A percentile compares a stretch with the other conserved stretches of the same genome.
These are phyloP conservation scores for Yamadazyma pseudoaaseri DNA, from an alignment of 1,139 yeast species.

Conservation along the genomic window DNA sequence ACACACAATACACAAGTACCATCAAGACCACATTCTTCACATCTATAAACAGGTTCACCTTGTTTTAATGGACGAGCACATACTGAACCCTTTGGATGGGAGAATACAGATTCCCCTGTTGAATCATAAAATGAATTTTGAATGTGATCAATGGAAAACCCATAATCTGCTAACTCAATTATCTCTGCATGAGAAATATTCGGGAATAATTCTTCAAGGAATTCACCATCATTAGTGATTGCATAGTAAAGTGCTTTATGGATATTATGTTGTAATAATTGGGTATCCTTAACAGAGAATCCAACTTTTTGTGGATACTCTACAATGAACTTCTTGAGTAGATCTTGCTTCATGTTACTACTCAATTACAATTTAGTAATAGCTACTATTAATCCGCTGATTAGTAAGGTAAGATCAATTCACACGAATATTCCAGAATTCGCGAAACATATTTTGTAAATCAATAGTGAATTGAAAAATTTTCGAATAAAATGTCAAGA, in stretches of 20 bases:
- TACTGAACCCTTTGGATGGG: slow-evolving; percentile 38
- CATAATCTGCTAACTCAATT: slow-evolving; percentile 14
- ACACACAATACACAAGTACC: slow-evolving; percentile 73
- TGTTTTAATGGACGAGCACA: slow-evolving; percentile 61
- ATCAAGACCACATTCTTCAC: slow-evolving; percentile 67
- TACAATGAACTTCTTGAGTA: slow-evolving; percentile 27
- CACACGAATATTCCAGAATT: slow-evolving; percentile 5
- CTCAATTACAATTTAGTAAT: not conserved
- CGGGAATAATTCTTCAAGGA: slow-evolving; percentile 27
- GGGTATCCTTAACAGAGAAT: slow-evolving; percentile 11
- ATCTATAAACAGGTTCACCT: slow-evolving; percentile 67
- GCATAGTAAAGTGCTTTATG: slow-evolving; percentile 31
- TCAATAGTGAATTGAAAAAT: slow-evolving; percentile 5
- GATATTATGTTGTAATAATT: slow-evolving; percentile 19
- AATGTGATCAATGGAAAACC: not conserved
- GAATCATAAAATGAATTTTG: slow-evolving; percentile 3
- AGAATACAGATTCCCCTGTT: slow-evolving; percentile 12
- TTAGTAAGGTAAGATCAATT: not conserved
- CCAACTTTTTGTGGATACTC: slow-evolving; percentile 24
- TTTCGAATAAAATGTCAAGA: slow-evolving; percentile 7
- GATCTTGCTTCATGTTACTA: slow-evolving; percentile 17
- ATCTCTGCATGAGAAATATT: slow-evolving; percentile 19
- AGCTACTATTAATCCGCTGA: too few species aligned
- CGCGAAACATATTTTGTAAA: not conserved
- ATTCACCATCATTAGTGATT: slow-evolving; percentile 30